A percentile compares a stretch with the other conserved stretches of the same genome.
Conservation (phyloP, 164 flowering plant genomes). For the Vitis amurensis region DNA sequence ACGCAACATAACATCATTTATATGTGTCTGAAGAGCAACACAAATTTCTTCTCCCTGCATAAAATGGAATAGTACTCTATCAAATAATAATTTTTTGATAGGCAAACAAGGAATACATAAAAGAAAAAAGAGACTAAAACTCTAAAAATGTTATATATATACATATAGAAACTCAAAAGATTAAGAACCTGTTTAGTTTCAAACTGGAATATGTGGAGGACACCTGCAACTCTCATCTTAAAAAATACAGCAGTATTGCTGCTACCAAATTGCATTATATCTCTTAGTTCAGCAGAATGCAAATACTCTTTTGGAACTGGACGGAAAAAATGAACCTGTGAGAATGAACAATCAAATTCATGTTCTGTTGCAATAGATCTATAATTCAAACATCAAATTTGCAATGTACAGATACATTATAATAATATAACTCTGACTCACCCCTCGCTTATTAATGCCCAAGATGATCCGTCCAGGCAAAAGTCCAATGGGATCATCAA, state of each 20-base stretch:
- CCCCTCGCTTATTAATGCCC: slow-evolving; percentile 98
- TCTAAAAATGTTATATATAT: not conserved
- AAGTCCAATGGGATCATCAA: slow-evolving; percentile 99
- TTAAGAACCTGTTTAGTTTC: slow-evolving; percentile 90
- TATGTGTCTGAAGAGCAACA: slow-evolving; percentile 99
- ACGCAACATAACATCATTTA: slow-evolving; percentile 98
- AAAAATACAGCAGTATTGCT: slow-evolving; percentile 98
- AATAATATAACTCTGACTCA: slow-evolving; percentile 28
- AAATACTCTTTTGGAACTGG: slow-evolving; percentile 99
- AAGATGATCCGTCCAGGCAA: slow-evolving; percentile 90
- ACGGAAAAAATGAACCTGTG: slow-evolving; percentile 96
- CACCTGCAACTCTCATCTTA: slow-evolving; percentile 99
- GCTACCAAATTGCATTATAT: slow-evolving; percentile 99
- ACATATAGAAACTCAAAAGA: not conserved
- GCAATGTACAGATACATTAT: not conserved
- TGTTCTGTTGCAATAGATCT: not conserved
- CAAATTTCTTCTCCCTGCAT: slow-evolving; percentile 97
- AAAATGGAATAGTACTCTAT: not conserved
- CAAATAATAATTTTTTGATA: not conserved
- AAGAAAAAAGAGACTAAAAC: not conserved
- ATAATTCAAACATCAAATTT: not conserved
- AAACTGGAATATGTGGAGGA: slow-evolving; percentile 97
- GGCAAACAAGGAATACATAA: not conserved
- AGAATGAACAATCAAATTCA: slow-evolving; percentile 12
- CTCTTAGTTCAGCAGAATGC: slow-evolving; percentile 98